Conservation (phyloP, 495 filamentous ascomycete species). For the Xylaria intraflava region DNA sequence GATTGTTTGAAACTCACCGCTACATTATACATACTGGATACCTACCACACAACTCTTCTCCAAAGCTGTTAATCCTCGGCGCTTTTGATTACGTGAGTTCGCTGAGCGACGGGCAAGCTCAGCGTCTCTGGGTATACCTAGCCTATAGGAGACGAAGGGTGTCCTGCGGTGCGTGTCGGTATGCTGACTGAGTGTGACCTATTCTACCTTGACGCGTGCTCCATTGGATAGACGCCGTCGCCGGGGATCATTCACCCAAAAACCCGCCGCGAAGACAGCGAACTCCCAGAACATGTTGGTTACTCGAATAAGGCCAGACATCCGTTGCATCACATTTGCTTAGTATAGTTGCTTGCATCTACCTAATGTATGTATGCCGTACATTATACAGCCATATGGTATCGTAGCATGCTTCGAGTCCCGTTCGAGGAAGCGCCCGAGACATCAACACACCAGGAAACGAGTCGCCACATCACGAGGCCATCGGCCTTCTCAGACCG, state of each 20-base stretch:
- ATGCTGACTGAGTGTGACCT: too few species aligned
- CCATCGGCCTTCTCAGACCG: slow-evolving; percentile 9
- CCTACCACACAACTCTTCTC: too few species aligned
- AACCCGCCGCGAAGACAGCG: too few species aligned
- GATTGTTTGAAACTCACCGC: slow-evolving; percentile 10
- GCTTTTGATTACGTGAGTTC: not conserved
- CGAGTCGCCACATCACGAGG: slow-evolving; percentile 1
- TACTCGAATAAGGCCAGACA: not conserved
- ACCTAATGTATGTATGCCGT: not conserved
- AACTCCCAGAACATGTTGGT: too few species aligned
- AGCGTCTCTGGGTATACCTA: too few species aligned
- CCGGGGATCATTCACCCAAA: too few species aligned
- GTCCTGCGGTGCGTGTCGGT: too few species aligned
- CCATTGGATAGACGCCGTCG: too few species aligned
- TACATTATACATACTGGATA: not conserved
- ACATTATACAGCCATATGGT: not conserved
- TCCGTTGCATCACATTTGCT: not conserved
- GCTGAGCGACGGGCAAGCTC: too few species aligned
- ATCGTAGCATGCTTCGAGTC: not conserved
- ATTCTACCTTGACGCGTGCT: not conserved
- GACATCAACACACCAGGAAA: slow-evolving; percentile 6
- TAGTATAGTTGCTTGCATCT: not conserved
- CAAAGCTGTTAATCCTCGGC: too few species aligned
- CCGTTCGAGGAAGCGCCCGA: slow-evolving; percentile 6
- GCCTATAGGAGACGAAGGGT: too few species aligned